These are phyloP conservation scores for Pachysandra terminalis DNA, from an alignment of 164 flowering plant species.

Conservation along the genomic window DNA sequence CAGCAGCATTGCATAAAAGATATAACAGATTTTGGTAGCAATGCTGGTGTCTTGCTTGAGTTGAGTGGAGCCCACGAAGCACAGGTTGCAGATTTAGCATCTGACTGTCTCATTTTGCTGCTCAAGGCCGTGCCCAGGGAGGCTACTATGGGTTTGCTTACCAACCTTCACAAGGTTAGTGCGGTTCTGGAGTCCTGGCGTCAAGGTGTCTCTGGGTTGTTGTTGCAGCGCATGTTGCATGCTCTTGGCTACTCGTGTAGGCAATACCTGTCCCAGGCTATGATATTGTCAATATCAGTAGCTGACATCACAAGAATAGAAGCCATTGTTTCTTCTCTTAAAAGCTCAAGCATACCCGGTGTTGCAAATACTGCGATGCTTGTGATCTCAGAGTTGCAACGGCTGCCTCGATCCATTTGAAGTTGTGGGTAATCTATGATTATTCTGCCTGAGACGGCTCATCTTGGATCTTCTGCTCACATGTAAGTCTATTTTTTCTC, in stretches of 20 bases:
- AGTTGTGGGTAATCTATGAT: not conserved
- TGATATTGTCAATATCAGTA: slow-evolving; percentile 69
- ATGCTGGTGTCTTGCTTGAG: slow-evolving; percentile 64
- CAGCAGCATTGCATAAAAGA: slow-evolving; percentile 62
- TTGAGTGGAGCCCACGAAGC: slow-evolving; percentile 40
- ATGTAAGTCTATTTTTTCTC: not conserved
- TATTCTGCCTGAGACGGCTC: not conserved
- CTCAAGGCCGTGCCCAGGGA: slow-evolving; percentile 86
- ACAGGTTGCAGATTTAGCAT: slow-evolving; percentile 69
- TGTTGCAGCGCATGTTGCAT: slow-evolving; percentile 38
- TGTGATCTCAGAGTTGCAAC: slow-evolving; percentile 68
- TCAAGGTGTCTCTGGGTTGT: not conserved
- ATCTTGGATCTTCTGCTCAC: not conserved
- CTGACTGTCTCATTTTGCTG: slow-evolving; percentile 74
- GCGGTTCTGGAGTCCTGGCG: not conserved
- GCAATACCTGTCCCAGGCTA: slow-evolving; percentile 68
- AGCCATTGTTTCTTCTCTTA: slow-evolving; percentile 50
- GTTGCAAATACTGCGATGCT: slow-evolving; percentile 53
- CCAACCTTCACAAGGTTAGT: slow-evolving; percentile 69
- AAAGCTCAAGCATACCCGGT: slow-evolving; percentile 36
- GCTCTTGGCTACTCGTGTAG: slow-evolving; percentile 76
- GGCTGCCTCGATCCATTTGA: slow-evolving; percentile 67
- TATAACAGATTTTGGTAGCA: slow-evolving; percentile 69
- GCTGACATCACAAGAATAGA: slow-evolving; percentile 64
- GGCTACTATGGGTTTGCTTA: slow-evolving; percentile 68